Evolutionary conservation across 1,139 yeast genomes (phyloP), one percentile per base, ranked within the genome.

Genomic region (Diutina neorugosa): DNA sequence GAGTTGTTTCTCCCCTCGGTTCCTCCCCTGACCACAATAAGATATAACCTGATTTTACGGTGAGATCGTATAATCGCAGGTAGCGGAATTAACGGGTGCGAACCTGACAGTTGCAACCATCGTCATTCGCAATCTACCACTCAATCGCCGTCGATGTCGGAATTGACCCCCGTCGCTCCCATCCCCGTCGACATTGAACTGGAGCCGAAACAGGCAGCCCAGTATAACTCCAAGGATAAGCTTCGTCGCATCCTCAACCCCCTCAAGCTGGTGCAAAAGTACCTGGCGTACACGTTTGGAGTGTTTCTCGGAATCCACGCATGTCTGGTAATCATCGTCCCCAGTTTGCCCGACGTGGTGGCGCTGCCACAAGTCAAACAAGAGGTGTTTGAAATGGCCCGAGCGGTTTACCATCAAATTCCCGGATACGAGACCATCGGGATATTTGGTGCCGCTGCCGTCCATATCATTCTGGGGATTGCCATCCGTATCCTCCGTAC

Each of bases 281-380:
- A 81, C 64, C 78, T 87, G 23, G 81, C 88, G 0, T 76, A 80
- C 54, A 70, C 81, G 11, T 81, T 86, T 61, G 61, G 78, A 0
- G 69, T 76, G 1, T 86, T 86, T 60, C 64, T 82, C 5, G 75
- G 80, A 0, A 65, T 86, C 21, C 95, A 86, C 62, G 65, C 79
- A 0, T 59, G 79, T 1, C 71, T 85, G 0, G 86, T 83, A 5
- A 69, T 80, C 1, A 59, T 78, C 1, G 72, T 79, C 0, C 94
- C 94, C 0, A 65, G 77, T 1, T 50, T 70, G 3, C 31, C 14
- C 62, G 68, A 6, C 57, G 81, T 6, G 77, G 82, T 1, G 56
- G 70, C 14, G 68, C 68, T 0, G 59, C 55, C 14, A 54, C 71
- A 2, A 80, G 80, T 12, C 2, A 46, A 46, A 21, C 78, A 83